Evolutionary conservation across 257 asterid species (phyloP).

Genomic region (Catharanthus roseus): DNA sequence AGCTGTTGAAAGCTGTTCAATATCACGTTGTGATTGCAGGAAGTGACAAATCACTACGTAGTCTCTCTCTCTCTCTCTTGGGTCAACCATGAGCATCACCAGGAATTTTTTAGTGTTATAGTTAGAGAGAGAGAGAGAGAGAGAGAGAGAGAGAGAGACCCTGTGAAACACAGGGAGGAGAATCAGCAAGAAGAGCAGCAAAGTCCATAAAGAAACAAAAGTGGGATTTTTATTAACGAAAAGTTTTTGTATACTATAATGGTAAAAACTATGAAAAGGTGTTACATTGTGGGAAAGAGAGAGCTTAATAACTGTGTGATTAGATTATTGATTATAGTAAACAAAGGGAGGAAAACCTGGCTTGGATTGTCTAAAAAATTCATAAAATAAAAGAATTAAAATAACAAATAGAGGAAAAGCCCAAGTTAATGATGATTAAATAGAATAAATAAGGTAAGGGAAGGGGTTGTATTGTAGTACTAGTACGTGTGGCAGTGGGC

Average conservation of each 20-base stretch:
- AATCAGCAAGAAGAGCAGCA: neutral
- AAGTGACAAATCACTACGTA: slow-evolving; percentile 16
- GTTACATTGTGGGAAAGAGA: neutral
- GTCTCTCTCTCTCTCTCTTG: too few species aligned
- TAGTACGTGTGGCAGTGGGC: slow-evolving; percentile 15
- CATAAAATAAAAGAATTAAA: too few species aligned
- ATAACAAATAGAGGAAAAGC: neutral
- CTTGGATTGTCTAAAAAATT: slow-evolving; percentile 13
- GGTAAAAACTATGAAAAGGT: neutral
- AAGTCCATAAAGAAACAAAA: slow-evolving; percentile 5
- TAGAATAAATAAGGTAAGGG: slow-evolving; percentile 13
- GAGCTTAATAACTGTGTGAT: neutral
- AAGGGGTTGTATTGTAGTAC: slow-evolving; percentile 14
- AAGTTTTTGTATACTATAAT: neutral
- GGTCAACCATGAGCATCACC: slow-evolving; percentile 7
- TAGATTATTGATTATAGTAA: slow-evolving; percentile 17
- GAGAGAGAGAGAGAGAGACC: too few species aligned
- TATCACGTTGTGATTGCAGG: slow-evolving; percentile 10
- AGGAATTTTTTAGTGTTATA: neutral
- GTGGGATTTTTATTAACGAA: neutral
- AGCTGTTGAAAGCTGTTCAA: slow-evolving; percentile 12
- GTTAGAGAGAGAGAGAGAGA: too few species aligned
- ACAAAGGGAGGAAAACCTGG: too few species aligned
- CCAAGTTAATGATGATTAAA: slow-evolving; percentile 23
- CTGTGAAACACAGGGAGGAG: too few species aligned